phyloP scores from a whole-genome alignment of 768 basidiomycete species.

The Dioszegia crocea region DNA sequence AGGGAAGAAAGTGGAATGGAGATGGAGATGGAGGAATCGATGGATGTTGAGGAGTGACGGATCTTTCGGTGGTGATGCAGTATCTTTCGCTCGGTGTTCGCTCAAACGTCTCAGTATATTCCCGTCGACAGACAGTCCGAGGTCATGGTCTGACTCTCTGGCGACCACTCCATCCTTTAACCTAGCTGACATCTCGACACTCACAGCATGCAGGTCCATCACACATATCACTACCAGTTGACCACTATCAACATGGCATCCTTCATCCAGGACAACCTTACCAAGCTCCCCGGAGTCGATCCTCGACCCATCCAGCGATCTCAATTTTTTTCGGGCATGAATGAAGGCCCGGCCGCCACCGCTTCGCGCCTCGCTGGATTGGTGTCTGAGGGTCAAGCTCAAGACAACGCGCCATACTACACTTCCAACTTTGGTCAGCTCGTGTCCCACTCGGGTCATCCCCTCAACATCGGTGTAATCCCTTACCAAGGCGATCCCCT shows the following conservation, averaged over 20 bases:
- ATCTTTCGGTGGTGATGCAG: no score
- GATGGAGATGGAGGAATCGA: conserved; percentile 4
- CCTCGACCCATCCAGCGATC: conserved; percentile 40
- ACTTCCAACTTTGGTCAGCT: conserved; percentile 47
- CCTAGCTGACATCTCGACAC: no score
- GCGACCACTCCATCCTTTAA: no score
- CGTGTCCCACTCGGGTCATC: conserved; percentile 38
- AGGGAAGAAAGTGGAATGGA: conserved; percentile 1
- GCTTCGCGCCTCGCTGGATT: conserved; percentile 43
- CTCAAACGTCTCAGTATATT: no score
- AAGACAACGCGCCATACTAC: conserved; percentile 38
- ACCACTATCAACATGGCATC: conserved; percentile 11
- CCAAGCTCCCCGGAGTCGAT: conserved; percentile 42
- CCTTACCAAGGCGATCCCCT: conserved; percentile 40
- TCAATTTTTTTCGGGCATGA: conserved; percentile 41
- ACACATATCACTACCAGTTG: no score
- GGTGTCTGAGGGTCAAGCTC: conserved; percentile 26
- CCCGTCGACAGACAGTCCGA: no score
- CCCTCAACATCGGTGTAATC: conserved; percentile 44
- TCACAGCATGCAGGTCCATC: no score
- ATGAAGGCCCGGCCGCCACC: conserved; percentile 43
- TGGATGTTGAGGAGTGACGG: conserved; percentile 5
- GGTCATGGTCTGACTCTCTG: no score
- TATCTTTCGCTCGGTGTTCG: no score
- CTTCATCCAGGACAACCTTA: conserved; percentile 31